phyloP scores from a whole-genome alignment of 2,329 filamentous ascomycete genomes.

The Cladosporium sp. region DNA sequence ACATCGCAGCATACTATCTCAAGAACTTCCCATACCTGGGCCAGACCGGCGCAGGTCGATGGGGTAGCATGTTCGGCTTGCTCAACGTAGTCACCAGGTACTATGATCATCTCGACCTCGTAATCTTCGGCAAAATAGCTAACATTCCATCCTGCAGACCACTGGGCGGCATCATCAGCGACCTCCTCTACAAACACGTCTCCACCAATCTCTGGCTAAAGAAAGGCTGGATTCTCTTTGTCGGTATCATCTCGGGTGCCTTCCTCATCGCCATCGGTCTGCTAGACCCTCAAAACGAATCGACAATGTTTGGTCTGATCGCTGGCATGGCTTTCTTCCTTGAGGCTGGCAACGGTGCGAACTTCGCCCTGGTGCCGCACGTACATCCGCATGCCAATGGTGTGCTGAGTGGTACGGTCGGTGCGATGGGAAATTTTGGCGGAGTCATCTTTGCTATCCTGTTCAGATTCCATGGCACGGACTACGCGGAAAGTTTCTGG shows the following conservation, averaged over 20 bases:
- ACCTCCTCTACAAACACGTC: conserved; percentile 48
- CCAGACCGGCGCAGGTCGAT: conserved; percentile 51
- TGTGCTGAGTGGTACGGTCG: conserved; percentile 67
- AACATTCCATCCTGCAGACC: conserved; percentile 39
- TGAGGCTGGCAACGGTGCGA: conserved; percentile 76
- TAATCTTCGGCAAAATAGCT: neutral
- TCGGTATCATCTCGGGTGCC: conserved; percentile 52
- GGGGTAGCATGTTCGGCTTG: conserved; percentile 68
- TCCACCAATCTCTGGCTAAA: conserved; percentile 55
- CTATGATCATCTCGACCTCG: neutral
- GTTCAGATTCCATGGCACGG: conserved; percentile 65
- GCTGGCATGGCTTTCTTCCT: conserved; percentile 71
- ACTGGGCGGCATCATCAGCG: conserved; percentile 56
- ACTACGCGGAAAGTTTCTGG: conserved; percentile 63
- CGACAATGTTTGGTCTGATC: conserved; percentile 70
- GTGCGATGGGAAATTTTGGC: conserved; percentile 65
- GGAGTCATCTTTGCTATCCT: conserved; percentile 75
- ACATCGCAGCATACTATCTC: conserved; percentile 54
- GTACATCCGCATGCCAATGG: conserved; percentile 74
- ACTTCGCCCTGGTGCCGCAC: conserved; percentile 80
- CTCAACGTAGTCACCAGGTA: conserved; percentile 58
- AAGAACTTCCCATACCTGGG: conserved; percentile 51
- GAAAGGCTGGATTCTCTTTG: conserved; percentile 54
- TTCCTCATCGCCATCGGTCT: conserved; percentile 58
- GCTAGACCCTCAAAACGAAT: conserved; percentile 54